These are phyloP conservation scores for Crithidia expoeki DNA, from an alignment of 208 protist genomes.

Conservation along the genomic window DNA sequence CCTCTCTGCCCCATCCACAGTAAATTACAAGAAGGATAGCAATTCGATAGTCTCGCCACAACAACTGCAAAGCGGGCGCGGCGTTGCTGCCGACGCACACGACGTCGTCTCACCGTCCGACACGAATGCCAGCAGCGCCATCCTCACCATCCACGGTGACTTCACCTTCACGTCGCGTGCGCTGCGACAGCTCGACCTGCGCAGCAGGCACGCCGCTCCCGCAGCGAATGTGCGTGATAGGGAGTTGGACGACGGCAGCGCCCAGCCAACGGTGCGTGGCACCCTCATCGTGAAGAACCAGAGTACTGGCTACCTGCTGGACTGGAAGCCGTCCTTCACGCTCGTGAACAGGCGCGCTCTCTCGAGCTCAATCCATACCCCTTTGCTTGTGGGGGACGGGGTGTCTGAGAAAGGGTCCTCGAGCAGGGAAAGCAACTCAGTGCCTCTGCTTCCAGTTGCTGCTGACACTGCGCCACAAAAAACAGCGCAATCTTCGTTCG, in stretches of 20 bases:
- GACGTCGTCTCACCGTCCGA: neutral
- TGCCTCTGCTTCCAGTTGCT: neutral
- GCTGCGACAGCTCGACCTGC: constrained; percentile 3
- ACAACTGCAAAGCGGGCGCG: neutral
- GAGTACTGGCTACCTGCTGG: constrained; percentile 10
- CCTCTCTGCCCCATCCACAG: neutral
- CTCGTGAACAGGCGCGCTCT: neutral
- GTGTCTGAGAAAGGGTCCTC: neutral
- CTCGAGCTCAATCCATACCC: neutral
- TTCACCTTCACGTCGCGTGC: constrained; percentile 9
- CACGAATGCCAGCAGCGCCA: neutral
- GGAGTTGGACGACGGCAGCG: neutral
- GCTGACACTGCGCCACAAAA: neutral
- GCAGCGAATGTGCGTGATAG: neutral
- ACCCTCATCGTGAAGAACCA: constrained; percentile 8
- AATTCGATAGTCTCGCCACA: neutral
- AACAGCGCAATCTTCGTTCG: neutral
- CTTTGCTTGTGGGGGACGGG: neutral
- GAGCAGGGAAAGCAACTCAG: neutral
- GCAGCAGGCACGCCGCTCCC: neutral
- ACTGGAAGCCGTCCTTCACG: constrained; percentile 4
- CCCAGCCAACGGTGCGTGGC: neutral
- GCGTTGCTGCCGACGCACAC: neutral
- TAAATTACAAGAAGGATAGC: neutral
- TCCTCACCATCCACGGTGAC: constrained; percentile 16